Conservation (phyloP, 331 rosid genomes). For the Stylosanthes scabra region DNA sequence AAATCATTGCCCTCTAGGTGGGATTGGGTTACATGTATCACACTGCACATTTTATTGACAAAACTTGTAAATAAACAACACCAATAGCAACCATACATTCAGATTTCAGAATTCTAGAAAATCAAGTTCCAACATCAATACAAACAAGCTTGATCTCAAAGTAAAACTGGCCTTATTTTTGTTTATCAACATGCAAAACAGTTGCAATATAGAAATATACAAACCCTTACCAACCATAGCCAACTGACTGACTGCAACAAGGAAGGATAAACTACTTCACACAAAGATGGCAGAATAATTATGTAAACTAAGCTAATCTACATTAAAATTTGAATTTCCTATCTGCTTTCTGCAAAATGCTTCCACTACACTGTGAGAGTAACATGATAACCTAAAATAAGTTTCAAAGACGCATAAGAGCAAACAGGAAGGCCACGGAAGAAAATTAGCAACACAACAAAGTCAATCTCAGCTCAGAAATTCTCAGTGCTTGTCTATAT, state of each 20-base stretch:
- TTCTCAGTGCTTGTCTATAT: neutral
- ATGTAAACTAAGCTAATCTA: conserved; percentile 26
- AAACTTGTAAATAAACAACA: conserved; percentile 6
- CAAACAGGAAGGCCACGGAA: conserved; percentile 13
- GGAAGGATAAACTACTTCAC: conserved; percentile 26
- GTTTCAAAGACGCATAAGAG: neutral
- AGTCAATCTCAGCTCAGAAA: conserved; percentile 1
- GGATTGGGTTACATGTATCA: no score
- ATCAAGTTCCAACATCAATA: neutral
- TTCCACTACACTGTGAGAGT: conserved; percentile 10
- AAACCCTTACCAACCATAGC: no score
- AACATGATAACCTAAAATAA: neutral
- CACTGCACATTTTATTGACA: neutral
- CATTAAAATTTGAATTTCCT: conserved; percentile 13
- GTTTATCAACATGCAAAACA: conserved; percentile 9
- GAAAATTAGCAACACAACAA: conserved; percentile 5
- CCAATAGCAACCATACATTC: conserved; percentile 7
- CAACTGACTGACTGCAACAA: no score
- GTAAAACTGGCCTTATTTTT: neutral
- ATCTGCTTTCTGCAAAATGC: conserved; percentile 23
- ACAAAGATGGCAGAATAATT: conserved; percentile 13
- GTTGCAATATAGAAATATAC: no score
- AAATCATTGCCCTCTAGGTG: no score
- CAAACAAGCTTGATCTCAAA: conserved; percentile 2
- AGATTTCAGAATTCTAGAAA: neutral